Percentiles rank a stretch among this genome's conserved stretches.
phyloP scores from a whole-genome alignment of 306 rosid species.

The Albizia julibrissin region DNA sequence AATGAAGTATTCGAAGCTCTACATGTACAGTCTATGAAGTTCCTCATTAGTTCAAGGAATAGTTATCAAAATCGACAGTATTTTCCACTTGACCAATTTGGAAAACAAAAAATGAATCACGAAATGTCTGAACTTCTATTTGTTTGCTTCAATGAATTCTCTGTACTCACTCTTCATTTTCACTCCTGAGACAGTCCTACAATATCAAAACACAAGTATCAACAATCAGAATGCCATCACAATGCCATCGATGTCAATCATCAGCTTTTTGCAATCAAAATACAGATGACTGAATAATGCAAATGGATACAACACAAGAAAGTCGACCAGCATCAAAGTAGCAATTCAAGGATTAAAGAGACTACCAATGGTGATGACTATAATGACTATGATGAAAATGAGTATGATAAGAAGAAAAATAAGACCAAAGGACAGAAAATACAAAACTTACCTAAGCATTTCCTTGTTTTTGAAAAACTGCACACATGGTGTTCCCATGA shows the following conservation, averaged over 20 bases:
- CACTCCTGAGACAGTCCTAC: slow-evolving; percentile 85
- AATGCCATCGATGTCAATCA: not conserved
- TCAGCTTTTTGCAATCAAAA: not conserved
- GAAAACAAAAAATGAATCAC: slow-evolving; percentile 64
- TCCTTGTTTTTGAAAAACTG: slow-evolving; percentile 95
- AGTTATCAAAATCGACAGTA: slow-evolving; percentile 49
- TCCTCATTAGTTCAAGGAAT: slow-evolving; percentile 32
- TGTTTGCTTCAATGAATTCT: slow-evolving; percentile 77
- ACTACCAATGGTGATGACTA: not conserved
- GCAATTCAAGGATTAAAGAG: slow-evolving; percentile 4
- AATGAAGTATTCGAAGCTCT: slow-evolving; percentile 11
- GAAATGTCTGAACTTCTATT: slow-evolving; percentile 43
- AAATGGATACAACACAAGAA: not conserved
- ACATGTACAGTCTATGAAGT: slow-evolving; percentile 46
- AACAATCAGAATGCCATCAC: not conserved
- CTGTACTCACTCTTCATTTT: slow-evolving; percentile 91
- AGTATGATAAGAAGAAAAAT: not conserved
- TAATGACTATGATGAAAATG: not conserved
- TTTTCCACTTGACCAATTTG: slow-evolving; percentile 47
- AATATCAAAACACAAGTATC: slow-evolving; percentile 20
- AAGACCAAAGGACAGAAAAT: slow-evolving; percentile 11
- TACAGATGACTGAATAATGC: not conserved
- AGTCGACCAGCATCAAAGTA: not conserved
- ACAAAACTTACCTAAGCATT: slow-evolving; percentile 65
- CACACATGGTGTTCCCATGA: slow-evolving; percentile 99